Conservation (phyloP, 2,329 filamentous ascomycete species). For the Beauveria rudraprayagi region DNA sequence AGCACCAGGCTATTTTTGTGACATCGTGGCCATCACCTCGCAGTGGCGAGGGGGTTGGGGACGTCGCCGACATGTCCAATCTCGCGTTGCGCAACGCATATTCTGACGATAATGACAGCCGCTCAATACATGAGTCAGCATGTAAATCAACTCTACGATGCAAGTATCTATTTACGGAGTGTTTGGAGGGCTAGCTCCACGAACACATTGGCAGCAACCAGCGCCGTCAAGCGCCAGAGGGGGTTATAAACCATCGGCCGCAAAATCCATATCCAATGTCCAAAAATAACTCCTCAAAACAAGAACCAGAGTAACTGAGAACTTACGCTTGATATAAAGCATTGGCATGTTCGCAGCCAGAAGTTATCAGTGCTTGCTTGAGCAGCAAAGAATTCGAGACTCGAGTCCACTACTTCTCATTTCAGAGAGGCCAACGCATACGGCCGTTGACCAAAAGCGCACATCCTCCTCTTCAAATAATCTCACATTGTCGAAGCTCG, state of each 20-base stretch:
- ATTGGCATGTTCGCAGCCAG: not conserved
- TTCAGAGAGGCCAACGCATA: not conserved
- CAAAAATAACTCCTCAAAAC: not conserved
- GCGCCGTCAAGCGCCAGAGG: not conserved
- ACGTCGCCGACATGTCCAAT: not conserved
- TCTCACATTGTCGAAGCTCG: not conserved
- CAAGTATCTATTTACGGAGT: not conserved
- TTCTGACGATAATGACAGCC: not conserved
- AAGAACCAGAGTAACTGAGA: too few relatives aligned
- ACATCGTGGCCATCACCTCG: not conserved
- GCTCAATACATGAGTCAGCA: not conserved
- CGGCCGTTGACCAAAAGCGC: too few relatives aligned
- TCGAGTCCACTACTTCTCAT: not conserved
- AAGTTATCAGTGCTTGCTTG: not conserved
- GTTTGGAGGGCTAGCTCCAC: not conserved
- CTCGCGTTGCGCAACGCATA: not conserved
- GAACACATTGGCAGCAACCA: too few relatives aligned
- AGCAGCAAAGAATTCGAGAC: not conserved
- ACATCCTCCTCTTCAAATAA: not conserved
- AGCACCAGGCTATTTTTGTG: not conserved
- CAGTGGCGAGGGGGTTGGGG: not conserved
- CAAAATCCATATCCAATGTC: not conserved
- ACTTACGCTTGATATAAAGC: not conserved
- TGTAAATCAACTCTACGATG: not conserved
- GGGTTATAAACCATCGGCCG: not conserved